phyloP scores from a whole-genome alignment of 129 eudicot genomes.

The Centaurea solstitialis region DNA sequence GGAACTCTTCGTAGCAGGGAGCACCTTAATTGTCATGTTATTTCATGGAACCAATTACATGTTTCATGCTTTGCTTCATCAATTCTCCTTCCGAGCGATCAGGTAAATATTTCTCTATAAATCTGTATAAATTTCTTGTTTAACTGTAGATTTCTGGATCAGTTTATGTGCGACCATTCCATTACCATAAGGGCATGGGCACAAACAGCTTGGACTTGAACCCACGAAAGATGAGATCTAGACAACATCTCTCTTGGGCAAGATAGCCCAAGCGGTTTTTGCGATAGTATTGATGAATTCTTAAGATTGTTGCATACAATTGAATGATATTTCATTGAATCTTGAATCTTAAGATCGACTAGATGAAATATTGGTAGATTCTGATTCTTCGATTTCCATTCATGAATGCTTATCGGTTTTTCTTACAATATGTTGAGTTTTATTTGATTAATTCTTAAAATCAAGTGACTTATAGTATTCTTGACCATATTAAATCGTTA shows the following conservation, averaged over 20 bases:
- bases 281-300: neutral
- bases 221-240: neutral
- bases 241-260: neutral
- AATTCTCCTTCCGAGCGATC: slow-evolving; percentile 50
- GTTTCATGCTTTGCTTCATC: slow-evolving; percentile 61
- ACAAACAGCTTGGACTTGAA: neutral
- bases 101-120: slow-evolving; percentile 34
- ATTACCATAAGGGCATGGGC: neutral
- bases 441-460: neutral
- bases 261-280: neutral
- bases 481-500: neutral
- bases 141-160: neutral
- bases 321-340: neutral
- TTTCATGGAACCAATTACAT: slow-evolving; percentile 72
- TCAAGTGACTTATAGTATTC: neutral
- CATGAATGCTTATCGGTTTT: neutral
- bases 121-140: neutral
- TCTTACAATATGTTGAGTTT: neutral
- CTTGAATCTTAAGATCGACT: neutral
- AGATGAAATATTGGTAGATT: neutral
- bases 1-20: slow-evolving; percentile 56
- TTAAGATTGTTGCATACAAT: neutral
- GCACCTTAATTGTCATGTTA: slow-evolving; percentile 68
- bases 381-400: too few species aligned
- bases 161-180: neutral